phyloP scores from a whole-genome alignment of 1,284 basidiomycete species.

The Apiotrichum akiyoshidainum region DNA sequence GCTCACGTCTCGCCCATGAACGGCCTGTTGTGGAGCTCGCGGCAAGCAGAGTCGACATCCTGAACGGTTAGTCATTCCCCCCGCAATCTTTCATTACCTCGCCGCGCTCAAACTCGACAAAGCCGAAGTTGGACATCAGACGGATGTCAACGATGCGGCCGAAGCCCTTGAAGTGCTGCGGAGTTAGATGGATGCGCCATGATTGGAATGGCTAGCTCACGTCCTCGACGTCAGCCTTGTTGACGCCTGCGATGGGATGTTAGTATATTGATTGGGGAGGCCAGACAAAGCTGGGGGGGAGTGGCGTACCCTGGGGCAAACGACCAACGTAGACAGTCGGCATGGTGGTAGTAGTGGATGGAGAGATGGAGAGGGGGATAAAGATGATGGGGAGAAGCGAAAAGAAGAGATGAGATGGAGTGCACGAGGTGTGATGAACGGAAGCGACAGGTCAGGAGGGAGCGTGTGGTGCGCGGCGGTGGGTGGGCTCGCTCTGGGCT shows the following conservation, averaged over 20 bases:
- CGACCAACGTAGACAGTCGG: conserved; percentile 47
- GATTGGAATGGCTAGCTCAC: conserved; percentile 18
- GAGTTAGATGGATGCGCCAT: conserved; percentile 2
- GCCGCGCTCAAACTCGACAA: conserved; percentile 84
- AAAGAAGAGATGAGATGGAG: conserved; percentile 3
- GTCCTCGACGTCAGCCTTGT: conserved; percentile 40
- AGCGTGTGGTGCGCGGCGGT: no score
- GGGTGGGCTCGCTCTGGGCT: no score
- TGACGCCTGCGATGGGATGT: conserved; percentile 24
- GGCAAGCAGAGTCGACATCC: conserved; percentile 89
- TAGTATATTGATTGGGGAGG: not conserved
- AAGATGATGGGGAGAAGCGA: not conserved
- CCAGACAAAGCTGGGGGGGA: no score
- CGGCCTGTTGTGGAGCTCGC: conserved; percentile 75
- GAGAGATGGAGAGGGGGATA: not conserved
- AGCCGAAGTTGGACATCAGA: conserved; percentile 93
- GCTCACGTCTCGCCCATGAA: conserved; percentile 79
- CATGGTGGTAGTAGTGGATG: conserved; percentile 21
- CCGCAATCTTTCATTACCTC: conserved; percentile 54
- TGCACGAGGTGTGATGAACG: not conserved
- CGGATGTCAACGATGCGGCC: conserved; percentile 84
- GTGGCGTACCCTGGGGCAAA: conserved; percentile 39
- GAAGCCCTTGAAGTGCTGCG: conserved; percentile 78
- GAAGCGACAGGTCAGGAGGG: no score
- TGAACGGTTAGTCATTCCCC: conserved; percentile 39